Evolutionary conservation across 2,329 filamentous ascomycete species (phyloP).

Genomic region (Rhinocladiella similis): DNA sequence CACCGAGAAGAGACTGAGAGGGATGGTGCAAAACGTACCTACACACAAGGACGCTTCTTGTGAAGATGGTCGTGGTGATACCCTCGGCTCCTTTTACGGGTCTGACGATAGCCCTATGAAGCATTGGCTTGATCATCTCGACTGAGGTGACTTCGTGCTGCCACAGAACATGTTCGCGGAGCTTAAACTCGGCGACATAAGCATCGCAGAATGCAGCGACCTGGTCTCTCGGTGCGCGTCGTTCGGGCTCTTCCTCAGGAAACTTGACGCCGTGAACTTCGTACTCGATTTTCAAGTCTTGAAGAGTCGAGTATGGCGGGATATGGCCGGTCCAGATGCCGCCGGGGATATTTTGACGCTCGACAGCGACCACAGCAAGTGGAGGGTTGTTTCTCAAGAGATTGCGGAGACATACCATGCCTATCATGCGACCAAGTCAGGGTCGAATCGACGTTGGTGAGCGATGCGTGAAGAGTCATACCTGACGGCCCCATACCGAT

Average conservation of each 20-base stretch:
- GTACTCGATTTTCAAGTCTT: conserved; percentile 8
- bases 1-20: background rate
- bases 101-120: conserved; percentile 8
- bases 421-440: background rate
- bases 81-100: background rate
- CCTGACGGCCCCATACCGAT: too few species aligned
- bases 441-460: too few species aligned
- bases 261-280: conserved; percentile 8
- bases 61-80: conserved; percentile 3
- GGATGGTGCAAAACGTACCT: conserved; percentile 1
- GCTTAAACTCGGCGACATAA: conserved; percentile 3
- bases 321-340: conserved; percentile 12
- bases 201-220: conserved; percentile 7
- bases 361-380: conserved; percentile 2
- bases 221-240: conserved; percentile 5
- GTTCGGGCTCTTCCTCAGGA: background rate
- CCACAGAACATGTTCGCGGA: conserved; percentile 9
- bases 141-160: conserved; percentile 12
- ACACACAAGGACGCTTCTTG: conserved; percentile 4
- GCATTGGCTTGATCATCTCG: conserved; percentile 12
- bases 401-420: conserved; percentile 2
- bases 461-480: too few species aligned
- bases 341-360: conserved; percentile 3
- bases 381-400: conserved; percentile 4
- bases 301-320: conserved; percentile 9